These are phyloP conservation scores for Cercis canadensis DNA, from an alignment of 306 rosid genomes.

Conservation along the genomic window DNA sequence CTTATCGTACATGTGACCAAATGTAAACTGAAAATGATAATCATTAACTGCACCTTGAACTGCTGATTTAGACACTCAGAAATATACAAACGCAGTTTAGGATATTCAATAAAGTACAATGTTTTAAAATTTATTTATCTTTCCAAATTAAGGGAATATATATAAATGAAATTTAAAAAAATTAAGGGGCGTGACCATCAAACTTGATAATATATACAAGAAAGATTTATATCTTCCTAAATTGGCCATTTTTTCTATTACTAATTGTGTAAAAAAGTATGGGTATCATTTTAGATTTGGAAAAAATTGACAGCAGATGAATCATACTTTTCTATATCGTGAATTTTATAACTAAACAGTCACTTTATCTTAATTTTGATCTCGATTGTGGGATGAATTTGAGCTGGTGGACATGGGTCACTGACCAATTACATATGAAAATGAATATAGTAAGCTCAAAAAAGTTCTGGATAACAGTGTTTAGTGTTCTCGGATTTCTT, in stretches of 20 bases:
- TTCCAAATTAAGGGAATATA: background rate
- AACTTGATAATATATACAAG: too few relatives aligned
- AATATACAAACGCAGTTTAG: slow-evolving; percentile 5
- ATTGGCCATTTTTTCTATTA: too few relatives aligned
- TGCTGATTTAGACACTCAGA: slow-evolving; percentile 33
- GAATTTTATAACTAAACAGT: too few relatives aligned
- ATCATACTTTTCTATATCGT: too few relatives aligned
- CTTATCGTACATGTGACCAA: slow-evolving; percentile 45
- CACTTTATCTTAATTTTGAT: too few relatives aligned
- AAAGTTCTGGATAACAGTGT: slow-evolving; percentile 27
- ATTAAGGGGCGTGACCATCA: too few relatives aligned
- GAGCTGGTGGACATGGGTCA: background rate
- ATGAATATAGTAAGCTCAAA: background rate
- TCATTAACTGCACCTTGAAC: slow-evolving; percentile 25
- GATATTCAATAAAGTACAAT: background rate
- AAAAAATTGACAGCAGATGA: too few relatives aligned
- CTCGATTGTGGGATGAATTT: background rate
- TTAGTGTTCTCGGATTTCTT: slow-evolving; percentile 34
- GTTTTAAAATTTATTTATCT: background rate
- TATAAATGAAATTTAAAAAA: too few relatives aligned
- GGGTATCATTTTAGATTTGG: too few relatives aligned
- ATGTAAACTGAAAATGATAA: slow-evolving; percentile 30
- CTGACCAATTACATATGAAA: background rate
- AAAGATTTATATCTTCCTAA: too few relatives aligned
- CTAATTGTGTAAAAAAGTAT: too few relatives aligned